phyloP scores from a whole-genome alignment of 225 moss, liverwort and hornwort genomes.

The Thuidium tamariscinum region DNA sequence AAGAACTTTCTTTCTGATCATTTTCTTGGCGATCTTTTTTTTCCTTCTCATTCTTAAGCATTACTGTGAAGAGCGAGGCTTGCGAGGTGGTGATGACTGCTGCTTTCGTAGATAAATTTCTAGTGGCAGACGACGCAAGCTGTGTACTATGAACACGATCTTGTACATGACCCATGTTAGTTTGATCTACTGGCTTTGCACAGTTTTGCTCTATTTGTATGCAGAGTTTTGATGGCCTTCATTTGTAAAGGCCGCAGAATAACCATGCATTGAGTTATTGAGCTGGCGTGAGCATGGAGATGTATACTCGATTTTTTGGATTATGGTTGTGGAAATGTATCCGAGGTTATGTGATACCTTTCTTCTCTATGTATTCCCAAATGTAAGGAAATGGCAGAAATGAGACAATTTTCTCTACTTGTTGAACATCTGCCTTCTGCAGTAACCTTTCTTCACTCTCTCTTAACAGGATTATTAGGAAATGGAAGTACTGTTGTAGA shows the following conservation, averaged over 20 bases:
- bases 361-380: not conserved
- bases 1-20: not conserved
- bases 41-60: not conserved
- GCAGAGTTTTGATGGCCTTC: not conserved
- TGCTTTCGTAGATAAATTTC: not conserved
- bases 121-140: slow-evolving; percentile 8
- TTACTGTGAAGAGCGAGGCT: not conserved
- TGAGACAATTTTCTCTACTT: not conserved
- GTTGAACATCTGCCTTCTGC: not conserved
- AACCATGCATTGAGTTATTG: not conserved
- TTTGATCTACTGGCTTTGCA: slow-evolving; percentile 1
- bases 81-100: not conserved
- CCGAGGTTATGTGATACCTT: not conserved
- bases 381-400: not conserved
- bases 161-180: slow-evolving; percentile 15
- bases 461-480: not conserved
- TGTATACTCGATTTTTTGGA: not conserved
- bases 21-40: not conserved
- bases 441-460: not conserved
- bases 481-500: not conserved
- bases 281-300: not conserved
- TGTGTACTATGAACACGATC: slow-evolving; percentile 23
- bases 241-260: slow-evolving; percentile 1
- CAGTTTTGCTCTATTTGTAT: not conserved
- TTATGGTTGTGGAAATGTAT: not conserved